Base-by-base conservation (phyloP, 129 eudicot species). In the Silybum marianum region DNA sequence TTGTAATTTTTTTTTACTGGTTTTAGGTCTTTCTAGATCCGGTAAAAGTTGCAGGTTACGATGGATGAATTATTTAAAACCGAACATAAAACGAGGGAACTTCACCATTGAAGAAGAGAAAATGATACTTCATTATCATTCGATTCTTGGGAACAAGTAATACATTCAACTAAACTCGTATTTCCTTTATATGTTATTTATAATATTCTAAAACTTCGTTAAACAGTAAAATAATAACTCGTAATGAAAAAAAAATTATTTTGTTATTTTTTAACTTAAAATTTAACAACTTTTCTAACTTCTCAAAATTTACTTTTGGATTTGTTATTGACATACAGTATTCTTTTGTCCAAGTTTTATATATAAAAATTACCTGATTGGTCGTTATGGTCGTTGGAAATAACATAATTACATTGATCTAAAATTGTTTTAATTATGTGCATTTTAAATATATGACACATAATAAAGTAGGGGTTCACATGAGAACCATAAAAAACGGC, bases 21-120 rank as follows among this genome's bases (percentile, higher is more conserved):
- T 28, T 66, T 54, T 58, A 84, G 87, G 87, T 32, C 69, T 84
- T 48, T 28, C 54, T 7, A 79, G 87, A 25, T 40, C 76, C 1
- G 87, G 87, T 7, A 84, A 84, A 68, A 84, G 87, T 51, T 84
- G 87, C 71, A 84, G 87, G 48, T 74, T 84, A 14, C 67, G 87
- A 11, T 84, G 87, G 87, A 36, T 84, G 77, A 84, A 84, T 69
- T 80, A 84, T 39, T 25, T 84, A 44, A 74, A 68, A 44, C 87
- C 87, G 2, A 74, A 70, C 12, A 8, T 84, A 19, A 79, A 79
- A 73, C 80, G 76, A n/a, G 85, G 85, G 48, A 75, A 71, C 24
- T 80, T 80, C 75, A 80, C 85, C 0, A 1, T 34, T 8, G 82
- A 80, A 65, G 88, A 85, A 76, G 85, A 75, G 13, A 38, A 75